phyloP scores from a whole-genome alignment of 139 green algal genomes.

The Chlamydomonas asymmetrica region DNA sequence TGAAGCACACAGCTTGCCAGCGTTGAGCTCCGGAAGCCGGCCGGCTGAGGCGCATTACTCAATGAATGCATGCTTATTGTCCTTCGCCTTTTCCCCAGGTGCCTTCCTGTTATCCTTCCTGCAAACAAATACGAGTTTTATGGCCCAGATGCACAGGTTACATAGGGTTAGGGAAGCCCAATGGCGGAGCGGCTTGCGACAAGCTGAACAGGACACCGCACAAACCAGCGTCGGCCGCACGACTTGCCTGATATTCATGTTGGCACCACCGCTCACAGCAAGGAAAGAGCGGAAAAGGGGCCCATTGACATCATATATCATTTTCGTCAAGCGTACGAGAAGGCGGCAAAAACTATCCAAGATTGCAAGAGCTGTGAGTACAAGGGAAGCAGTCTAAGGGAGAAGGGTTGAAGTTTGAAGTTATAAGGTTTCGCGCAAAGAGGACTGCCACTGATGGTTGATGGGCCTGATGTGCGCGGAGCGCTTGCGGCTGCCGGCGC shows the following conservation, averaged over 20 bases:
- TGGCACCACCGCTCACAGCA: slow-evolving; percentile 12
- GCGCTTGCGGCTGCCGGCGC: too few species aligned
- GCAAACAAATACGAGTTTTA: neutral
- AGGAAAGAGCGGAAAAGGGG: slow-evolving; percentile 29
- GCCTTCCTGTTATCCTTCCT: neutral
- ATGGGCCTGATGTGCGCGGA: too few species aligned
- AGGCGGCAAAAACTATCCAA: too few species aligned
- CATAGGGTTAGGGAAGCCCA: neutral
- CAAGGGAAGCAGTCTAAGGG: too few species aligned
- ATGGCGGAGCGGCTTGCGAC: neutral
- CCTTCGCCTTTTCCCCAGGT: slow-evolving; percentile 30
- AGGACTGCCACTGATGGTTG: too few species aligned
- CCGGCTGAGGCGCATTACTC: slow-evolving; percentile 18
- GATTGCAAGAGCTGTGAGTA: too few species aligned
- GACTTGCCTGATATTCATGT: slow-evolving; percentile 17
- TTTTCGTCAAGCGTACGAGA: too few species aligned
- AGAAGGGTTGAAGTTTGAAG: too few species aligned
- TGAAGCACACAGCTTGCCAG: too few species aligned
- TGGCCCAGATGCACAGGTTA: neutral
- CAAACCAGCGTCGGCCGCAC: neutral
- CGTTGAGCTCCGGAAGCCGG: too few species aligned
- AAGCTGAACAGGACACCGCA: neutral
- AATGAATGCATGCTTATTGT: slow-evolving; percentile 33
- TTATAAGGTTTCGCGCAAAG: too few species aligned
- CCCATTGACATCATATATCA: slow-evolving; percentile 30